Conservation (phyloP, 148 eudicot genomes). For the Silene latifolia region DNA sequence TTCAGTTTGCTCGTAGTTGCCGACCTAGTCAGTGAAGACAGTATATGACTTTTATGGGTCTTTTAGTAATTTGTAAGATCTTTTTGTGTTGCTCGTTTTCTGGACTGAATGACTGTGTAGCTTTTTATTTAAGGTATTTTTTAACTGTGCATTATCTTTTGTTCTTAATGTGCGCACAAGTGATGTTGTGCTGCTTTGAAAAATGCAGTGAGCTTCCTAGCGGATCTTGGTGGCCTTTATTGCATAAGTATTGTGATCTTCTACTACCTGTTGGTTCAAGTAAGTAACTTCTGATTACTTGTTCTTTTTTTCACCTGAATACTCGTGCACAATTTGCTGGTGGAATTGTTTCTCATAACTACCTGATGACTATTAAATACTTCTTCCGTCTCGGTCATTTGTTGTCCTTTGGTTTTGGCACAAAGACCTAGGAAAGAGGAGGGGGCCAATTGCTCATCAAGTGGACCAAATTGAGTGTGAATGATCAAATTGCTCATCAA, state of each 20-base stretch:
- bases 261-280: conserved; percentile 82
- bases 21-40: background rate
- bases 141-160: background rate
- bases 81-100: background rate
- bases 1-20: no score
- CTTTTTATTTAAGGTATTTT: background rate
- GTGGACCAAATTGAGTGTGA: no score
- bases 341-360: background rate
- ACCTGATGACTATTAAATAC: no score
- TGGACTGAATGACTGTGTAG: background rate
- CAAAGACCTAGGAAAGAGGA: no score
- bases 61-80: background rate
- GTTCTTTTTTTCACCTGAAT: no score
- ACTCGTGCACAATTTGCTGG: background rate
- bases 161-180: background rate
- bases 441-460: no score
- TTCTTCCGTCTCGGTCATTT: no score
- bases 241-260: conserved; percentile 85
- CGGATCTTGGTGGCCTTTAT: conserved; percentile 85
- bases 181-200: conserved; percentile 34
- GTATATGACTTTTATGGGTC: background rate
- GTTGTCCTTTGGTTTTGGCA: no score
- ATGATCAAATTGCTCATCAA: no score
- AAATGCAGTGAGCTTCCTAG: conserved; percentile 92
- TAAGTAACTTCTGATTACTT: conserved; percentile 33